Evolutionary conservation across 495 filamentous ascomycete genomes (phyloP).

Genomic region (Alectoria sarmentosa): DNA sequence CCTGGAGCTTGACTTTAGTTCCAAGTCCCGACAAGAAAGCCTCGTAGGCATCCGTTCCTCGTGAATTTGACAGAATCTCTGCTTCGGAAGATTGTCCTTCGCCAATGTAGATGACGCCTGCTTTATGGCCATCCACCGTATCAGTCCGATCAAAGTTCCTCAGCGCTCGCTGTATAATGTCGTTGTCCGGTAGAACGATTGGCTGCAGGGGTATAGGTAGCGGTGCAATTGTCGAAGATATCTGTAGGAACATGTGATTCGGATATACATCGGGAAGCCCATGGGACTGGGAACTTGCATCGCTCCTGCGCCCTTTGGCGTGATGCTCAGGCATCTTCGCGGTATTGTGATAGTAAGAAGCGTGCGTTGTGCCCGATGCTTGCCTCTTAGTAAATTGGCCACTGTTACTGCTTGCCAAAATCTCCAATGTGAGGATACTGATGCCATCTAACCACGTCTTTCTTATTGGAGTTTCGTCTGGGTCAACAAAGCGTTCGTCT

Average conservation of each 20-base stretch:
- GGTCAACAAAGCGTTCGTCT: slow-evolving; percentile 54
- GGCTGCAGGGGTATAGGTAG: slow-evolving; percentile 61
- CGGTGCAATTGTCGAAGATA: slow-evolving; percentile 56
- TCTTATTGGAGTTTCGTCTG: slow-evolving; percentile 61
- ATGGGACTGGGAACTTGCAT: slow-evolving; percentile 37
- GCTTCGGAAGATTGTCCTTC: slow-evolving; percentile 71
- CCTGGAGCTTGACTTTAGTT: slow-evolving; percentile 67
- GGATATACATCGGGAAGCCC: slow-evolving; percentile 53
- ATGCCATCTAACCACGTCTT: slow-evolving; percentile 83
- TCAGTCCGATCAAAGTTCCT: slow-evolving; percentile 77
- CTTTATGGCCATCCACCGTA: slow-evolving; percentile 91
- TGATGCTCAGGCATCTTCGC: slow-evolving; percentile 62
- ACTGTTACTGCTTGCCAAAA: slow-evolving; percentile 63
- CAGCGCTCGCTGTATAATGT: slow-evolving; percentile 68
- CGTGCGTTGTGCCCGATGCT: slow-evolving; percentile 76
- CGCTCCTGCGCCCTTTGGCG: slow-evolving; percentile 43
- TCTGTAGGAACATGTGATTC: slow-evolving; percentile 76
- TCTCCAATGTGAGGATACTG: slow-evolving; percentile 81
- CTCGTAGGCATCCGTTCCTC: slow-evolving; percentile 77
- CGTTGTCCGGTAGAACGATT: slow-evolving; percentile 76
- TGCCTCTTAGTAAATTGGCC: slow-evolving; percentile 77
- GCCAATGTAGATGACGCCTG: slow-evolving; percentile 87
- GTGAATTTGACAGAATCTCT: slow-evolving; percentile 78
- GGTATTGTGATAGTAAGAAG: slow-evolving; percentile 65
- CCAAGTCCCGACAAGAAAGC: slow-evolving; percentile 76